A percentile compares a stretch with the other conserved stretches of the same genome.
Conservation (phyloP, 1,284 basidiomycete genomes). For the Malassezia equina region DNA sequence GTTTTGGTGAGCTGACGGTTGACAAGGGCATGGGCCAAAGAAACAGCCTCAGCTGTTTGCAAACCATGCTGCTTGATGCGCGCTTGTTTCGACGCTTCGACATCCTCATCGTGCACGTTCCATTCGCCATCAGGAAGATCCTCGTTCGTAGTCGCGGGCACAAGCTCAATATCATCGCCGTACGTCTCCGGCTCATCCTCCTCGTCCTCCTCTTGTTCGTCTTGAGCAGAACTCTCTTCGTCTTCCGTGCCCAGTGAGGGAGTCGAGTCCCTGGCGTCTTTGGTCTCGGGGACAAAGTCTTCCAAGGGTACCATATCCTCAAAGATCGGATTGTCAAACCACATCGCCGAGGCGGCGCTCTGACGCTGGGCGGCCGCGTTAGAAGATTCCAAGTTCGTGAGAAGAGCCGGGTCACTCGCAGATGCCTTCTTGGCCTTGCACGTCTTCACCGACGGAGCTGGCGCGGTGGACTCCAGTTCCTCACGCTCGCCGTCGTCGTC, state of each 20-base stretch:
- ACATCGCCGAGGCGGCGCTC: constrained; percentile 58
- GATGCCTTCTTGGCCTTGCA: constrained; percentile 21
- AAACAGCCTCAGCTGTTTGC: constrained; percentile 79
- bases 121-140: constrained; percentile 67
- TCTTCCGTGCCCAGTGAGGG: constrained; percentile 38
- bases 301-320: constrained; percentile 58
- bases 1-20: constrained; percentile 83
- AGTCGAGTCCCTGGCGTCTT: constrained; percentile 51
- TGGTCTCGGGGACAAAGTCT: constrained; percentile 22
- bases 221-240: constrained; percentile 31
- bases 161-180: constrained; percentile 35
- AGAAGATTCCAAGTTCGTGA: constrained; percentile 3
- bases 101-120: constrained; percentile 64
- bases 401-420: constrained; percentile 5
- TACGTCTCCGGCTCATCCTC: constrained; percentile 23
- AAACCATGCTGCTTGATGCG: constrained; percentile 72
- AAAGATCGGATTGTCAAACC: constrained; percentile 95
- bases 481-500: constrained; percentile 47
- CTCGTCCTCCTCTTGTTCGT: constrained; percentile 47
- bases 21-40: constrained; percentile 80
- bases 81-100: constrained; percentile 63
- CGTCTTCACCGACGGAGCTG: not conserved
- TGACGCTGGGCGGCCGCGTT: constrained; percentile 17
- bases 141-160: constrained; percentile 57
- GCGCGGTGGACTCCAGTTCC: not conserved